Percentiles rank a stretch among this genome's conserved stretches.
phyloP scores from a whole-genome alignment of 2,329 filamentous ascomycete genomes.

The Fusarium albosuccineum region DNA sequence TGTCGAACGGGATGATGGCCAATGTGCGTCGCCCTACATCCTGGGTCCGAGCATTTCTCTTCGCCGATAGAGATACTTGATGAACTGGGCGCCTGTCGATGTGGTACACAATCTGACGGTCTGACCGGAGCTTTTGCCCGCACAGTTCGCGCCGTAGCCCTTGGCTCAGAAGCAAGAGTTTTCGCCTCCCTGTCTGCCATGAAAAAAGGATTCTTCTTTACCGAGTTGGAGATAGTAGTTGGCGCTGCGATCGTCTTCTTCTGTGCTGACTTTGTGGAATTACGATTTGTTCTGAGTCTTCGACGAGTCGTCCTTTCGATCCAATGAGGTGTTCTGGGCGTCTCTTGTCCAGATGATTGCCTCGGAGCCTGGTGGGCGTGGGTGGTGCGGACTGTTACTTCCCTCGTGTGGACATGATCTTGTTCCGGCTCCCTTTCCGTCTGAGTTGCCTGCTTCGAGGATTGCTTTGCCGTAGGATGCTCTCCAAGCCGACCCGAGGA shows the following conservation, averaged over 20 bases:
- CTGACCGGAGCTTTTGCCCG: conserved; percentile 35
- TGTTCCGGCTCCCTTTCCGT: background rate
- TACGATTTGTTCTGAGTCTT: conserved; percentile 9
- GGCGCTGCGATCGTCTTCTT: conserved; percentile 26
- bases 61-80: conserved; percentile 23
- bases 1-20: conserved; percentile 50
- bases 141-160: conserved; percentile 35
- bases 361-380: conserved; percentile 17
- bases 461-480: conserved; percentile 12
- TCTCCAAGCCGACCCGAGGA: conserved; percentile 11
- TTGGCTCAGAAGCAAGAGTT: conserved; percentile 36
- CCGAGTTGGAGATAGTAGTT: conserved; percentile 24
- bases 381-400: conserved; percentile 11
- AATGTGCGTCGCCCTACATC: conserved; percentile 45
- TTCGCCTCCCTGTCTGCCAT: conserved; percentile 47
- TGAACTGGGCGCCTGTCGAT: conserved; percentile 28
- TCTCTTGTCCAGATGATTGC: conserved; percentile 28
- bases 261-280: conserved; percentile 10
- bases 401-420: conserved; percentile 15
- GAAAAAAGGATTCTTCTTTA: conserved; percentile 52
- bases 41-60: conserved; percentile 46
- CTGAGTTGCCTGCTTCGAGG: conserved; percentile 8
- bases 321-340: conserved; percentile 17
- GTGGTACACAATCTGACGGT: conserved; percentile 50
- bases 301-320: conserved; percentile 19